Conservation (phyloP, 345 rosid species). For the Syzygium jambos region DNA sequence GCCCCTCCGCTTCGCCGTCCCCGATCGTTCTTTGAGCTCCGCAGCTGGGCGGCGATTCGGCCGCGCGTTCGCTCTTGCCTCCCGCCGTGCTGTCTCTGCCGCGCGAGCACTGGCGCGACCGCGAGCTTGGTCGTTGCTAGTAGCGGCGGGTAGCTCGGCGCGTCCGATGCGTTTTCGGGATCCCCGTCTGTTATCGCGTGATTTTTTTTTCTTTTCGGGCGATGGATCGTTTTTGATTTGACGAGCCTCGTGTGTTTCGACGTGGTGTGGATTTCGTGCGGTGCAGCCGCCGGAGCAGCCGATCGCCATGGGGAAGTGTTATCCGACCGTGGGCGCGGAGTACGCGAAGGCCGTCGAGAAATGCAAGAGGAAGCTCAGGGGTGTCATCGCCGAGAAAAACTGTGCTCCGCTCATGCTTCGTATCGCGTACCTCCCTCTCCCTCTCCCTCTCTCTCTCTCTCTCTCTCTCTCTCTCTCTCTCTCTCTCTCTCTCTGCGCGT, state of each 20-base stretch:
- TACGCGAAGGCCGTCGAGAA: constrained; percentile 75
- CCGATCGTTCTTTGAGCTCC: not conserved
- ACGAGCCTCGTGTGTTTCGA: not conserved
- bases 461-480: not conserved
- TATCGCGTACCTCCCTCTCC: constrained; percentile 46
- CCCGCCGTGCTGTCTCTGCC: not conserved
- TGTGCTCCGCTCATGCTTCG: constrained; percentile 98
- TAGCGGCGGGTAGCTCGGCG: not conserved
- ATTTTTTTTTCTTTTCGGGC: not conserved
- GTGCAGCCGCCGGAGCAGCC: not conserved
- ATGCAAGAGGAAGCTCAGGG: constrained; percentile 80
- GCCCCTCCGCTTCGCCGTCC: not conserved
- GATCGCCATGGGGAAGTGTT: constrained; percentile 54
- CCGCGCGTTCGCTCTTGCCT: not conserved
- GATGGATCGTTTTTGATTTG: not conserved
- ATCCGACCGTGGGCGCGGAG: constrained; percentile 77
- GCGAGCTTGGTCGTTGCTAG: not conserved
- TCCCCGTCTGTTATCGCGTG: not conserved
- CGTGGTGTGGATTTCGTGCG: not conserved
- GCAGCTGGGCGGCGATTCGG: not conserved
- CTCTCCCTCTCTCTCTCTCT: not conserved
- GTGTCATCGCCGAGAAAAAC: constrained; percentile 76
- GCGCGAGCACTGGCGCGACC: not conserved
- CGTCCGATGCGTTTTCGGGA: not conserved
- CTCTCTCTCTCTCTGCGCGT: not conserved